Conservation (phyloP, 106 monocot genomes). For the Allium sativum region DNA sequence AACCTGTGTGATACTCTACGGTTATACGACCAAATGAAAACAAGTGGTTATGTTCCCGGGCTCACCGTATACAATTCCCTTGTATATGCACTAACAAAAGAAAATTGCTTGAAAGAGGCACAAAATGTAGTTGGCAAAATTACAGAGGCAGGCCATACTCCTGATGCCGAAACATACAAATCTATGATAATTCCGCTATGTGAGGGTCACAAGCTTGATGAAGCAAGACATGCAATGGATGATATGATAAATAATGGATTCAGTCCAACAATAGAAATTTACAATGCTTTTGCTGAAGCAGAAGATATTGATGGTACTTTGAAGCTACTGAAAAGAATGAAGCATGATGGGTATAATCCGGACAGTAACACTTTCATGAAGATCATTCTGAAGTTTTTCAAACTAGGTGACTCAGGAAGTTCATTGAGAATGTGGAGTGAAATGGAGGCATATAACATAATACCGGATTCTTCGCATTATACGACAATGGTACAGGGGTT, state of each 20-base stretch:
- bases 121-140: constrained; percentile 46
- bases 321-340: constrained; percentile 58
- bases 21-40: constrained; percentile 93
- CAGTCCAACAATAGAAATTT: constrained; percentile 45
- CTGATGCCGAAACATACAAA: constrained; percentile 56
- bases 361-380: constrained; percentile 40
- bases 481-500: constrained; percentile 46
- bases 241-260: constrained; percentile 48
- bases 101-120: constrained; percentile 60
- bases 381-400: constrained; percentile 49
- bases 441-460: constrained; percentile 40
- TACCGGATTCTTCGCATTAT: constrained; percentile 41
- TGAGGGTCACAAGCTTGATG: constrained; percentile 54
- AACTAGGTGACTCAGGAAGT: constrained; percentile 35
- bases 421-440: constrained; percentile 65
- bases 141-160: constrained; percentile 35
- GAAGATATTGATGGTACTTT: constrained; percentile 42
- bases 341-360: constrained; percentile 31
- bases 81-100: constrained; percentile 54
- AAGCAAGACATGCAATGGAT: constrained; percentile 46
- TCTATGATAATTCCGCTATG: constrained; percentile 70
- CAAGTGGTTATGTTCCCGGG: constrained; percentile 58
- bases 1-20: constrained; percentile 71
- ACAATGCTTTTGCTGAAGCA: constrained; percentile 52
- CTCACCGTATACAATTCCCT: constrained; percentile 60